Evolutionary conservation across 2,329 filamentous ascomycete genomes (phyloP).

Genomic region (Cladosporium sp.): DNA sequence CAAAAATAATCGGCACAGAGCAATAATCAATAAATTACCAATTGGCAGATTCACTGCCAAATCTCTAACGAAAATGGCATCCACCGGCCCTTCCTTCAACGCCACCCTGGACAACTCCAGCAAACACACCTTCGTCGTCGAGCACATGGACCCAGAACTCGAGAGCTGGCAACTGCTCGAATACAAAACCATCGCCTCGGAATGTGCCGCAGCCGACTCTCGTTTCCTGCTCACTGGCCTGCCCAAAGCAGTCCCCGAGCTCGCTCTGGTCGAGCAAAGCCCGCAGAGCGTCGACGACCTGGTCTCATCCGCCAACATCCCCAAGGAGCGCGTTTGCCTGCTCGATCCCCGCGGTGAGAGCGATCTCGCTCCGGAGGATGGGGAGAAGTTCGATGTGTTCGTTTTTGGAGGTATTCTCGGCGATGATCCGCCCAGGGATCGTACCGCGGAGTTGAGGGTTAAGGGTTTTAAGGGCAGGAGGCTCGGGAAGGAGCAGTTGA

Average conservation of each 20-base stretch:
- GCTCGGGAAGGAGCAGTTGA: slow-evolving; percentile 93
- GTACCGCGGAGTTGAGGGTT: slow-evolving; percentile 90
- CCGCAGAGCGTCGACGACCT: slow-evolving; percentile 38
- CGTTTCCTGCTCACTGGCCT: slow-evolving; percentile 37
- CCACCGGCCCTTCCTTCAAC: slow-evolving; percentile 5
- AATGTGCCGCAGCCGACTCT: slow-evolving; percentile 64
- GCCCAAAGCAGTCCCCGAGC: slow-evolving; percentile 61
- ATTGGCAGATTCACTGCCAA: neutral
- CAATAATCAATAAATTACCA: neutral
- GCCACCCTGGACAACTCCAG: slow-evolving; percentile 29
- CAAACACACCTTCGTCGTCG: slow-evolving; percentile 77
- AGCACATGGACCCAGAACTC: slow-evolving; percentile 93
- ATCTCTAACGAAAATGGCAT: neutral
- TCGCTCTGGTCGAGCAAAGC: slow-evolving; percentile 53
- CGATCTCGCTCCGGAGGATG: slow-evolving; percentile 81
- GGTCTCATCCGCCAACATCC: slow-evolving; percentile 32
- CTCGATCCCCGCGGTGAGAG: slow-evolving; percentile 79
- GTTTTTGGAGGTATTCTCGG: slow-evolving; percentile 95
- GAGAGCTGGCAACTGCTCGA: slow-evolving; percentile 93
- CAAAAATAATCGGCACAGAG: no score
- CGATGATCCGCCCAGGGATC: slow-evolving; percentile 90
- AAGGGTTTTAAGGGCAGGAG: slow-evolving; percentile 88
- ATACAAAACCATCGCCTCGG: slow-evolving; percentile 80
- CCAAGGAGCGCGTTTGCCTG: slow-evolving; percentile 66
- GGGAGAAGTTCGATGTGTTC: slow-evolving; percentile 79